Conservation (phyloP, 257 asterid species). For the Solanum chaucha region DNA sequence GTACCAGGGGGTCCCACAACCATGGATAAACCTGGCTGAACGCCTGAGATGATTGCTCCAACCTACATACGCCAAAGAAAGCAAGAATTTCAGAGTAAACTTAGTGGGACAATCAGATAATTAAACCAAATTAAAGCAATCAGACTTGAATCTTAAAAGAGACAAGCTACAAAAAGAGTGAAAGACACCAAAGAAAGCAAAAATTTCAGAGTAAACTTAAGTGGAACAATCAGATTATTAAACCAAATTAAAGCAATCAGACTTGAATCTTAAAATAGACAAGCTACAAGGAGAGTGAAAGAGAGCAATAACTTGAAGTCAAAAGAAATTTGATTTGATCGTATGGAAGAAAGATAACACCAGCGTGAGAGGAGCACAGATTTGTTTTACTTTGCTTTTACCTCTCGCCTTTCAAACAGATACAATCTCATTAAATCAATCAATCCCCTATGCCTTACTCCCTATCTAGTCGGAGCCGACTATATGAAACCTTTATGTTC, state of each 20-base stretch:
- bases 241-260: background rate
- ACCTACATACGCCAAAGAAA: constrained; percentile 63
- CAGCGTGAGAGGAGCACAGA: background rate
- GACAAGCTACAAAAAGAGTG: too few species aligned
- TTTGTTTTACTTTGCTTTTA: background rate
- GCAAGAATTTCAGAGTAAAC: too few species aligned
- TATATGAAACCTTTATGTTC: background rate
- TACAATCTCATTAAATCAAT: background rate
- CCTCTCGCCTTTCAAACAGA: background rate
- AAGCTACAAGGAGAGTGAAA: background rate
- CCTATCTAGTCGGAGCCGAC: background rate
- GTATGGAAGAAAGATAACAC: background rate
- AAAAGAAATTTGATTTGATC: background rate
- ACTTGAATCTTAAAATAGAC: background rate
- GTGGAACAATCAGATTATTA: background rate
- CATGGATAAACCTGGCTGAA: constrained; percentile 97
- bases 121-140: too few species aligned
- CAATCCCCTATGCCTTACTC: background rate
- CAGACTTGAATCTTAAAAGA: too few species aligned
- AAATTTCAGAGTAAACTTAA: background rate
- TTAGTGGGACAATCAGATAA: too few species aligned
- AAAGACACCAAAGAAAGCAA: constrained; percentile 4
- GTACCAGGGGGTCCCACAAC: constrained; percentile 99
- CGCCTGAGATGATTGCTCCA: constrained; percentile 80
- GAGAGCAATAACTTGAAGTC: background rate